These are phyloP conservation scores for Suillus bovinus DNA, from an alignment of 768 basidiomycete genomes.

Conservation along the genomic window DNA sequence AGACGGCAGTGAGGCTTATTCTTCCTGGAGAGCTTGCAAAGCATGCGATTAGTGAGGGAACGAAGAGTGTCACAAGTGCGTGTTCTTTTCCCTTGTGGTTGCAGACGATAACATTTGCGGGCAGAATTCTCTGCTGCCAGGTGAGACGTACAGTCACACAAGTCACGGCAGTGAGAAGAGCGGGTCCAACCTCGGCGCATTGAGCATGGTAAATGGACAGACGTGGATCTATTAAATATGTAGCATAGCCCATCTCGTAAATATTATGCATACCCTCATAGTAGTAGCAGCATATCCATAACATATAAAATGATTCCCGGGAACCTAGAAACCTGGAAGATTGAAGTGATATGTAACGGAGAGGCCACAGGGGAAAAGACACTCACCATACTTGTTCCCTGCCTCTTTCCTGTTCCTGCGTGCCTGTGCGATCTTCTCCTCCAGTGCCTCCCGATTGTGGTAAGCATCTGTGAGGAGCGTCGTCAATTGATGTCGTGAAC, in stretches of 20 bases:
- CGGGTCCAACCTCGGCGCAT: not conserved
- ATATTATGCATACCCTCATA: conserved; percentile 20
- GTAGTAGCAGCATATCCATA: not conserved
- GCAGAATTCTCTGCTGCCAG: conserved; percentile 30
- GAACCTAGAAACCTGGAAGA: conserved; percentile 24
- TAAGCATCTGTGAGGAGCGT: conserved; percentile 83
- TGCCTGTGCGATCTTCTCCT: conserved; percentile 83
- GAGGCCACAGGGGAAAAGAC: not conserved
- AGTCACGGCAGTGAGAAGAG: not conserved
- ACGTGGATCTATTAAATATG: conserved; percentile 11
- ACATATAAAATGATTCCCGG: not conserved
- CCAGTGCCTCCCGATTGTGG: conserved; percentile 76
- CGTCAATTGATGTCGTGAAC: conserved; percentile 75
- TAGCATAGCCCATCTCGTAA: conserved; percentile 24
- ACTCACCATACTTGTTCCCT: conserved; percentile 86
- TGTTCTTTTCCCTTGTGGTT: conserved; percentile 2
- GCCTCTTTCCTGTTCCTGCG: conserved; percentile 85
- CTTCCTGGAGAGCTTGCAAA: conserved; percentile 73
- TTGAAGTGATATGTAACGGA: not conserved
- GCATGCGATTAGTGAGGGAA: conserved; percentile 77
- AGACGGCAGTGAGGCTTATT: conserved; percentile 68
- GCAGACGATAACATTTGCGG: conserved; percentile 8
- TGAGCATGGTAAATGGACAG: not conserved
- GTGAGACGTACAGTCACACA: conserved; percentile 5
- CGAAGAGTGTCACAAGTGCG: conserved; percentile 56